phyloP scores from a whole-genome alignment of 192 early-diverging fungal genomes.

The Backusella westeae region DNA sequence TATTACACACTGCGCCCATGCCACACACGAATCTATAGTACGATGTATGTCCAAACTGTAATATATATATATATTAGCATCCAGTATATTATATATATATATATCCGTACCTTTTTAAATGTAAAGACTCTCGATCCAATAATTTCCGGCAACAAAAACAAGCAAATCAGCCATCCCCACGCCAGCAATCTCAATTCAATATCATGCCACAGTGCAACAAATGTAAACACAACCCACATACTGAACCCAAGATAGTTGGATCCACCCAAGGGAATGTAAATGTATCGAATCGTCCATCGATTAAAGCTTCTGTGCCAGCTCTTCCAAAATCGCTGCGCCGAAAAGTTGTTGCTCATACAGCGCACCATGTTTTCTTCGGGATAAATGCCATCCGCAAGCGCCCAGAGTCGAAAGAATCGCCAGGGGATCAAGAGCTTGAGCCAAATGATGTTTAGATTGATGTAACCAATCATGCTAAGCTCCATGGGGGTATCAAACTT shows the following conservation, averaged over 20 bases:
- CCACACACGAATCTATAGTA: slow-evolving; percentile 78
- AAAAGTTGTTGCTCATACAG: slow-evolving; percentile 96
- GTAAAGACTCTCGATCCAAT: slow-evolving; percentile 56
- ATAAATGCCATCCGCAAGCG: slow-evolving; percentile 81
- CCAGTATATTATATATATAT: not conserved
- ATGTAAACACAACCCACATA: slow-evolving; percentile 86
- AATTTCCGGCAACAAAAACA: slow-evolving; percentile 85
- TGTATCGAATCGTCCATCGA: slow-evolving; percentile 67
- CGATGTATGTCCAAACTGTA: slow-evolving; percentile 47
- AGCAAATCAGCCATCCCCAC: slow-evolving; percentile 87
- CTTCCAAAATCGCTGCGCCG: slow-evolving; percentile 88
- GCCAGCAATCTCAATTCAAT: slow-evolving; percentile 76
- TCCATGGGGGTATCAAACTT: slow-evolving; percentile 69
- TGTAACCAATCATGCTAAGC: slow-evolving; percentile 82
- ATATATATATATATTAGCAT: not conserved
- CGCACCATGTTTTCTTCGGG: slow-evolving; percentile 92
- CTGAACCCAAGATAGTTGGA: slow-evolving; percentile 63
- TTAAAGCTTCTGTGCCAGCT: slow-evolving; percentile 95
- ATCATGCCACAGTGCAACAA: slow-evolving; percentile 98
- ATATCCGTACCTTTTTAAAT: slow-evolving; percentile 40
- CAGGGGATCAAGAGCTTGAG: slow-evolving; percentile 93
- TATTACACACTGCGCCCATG: slow-evolving; percentile 76
- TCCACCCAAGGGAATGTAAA: slow-evolving; percentile 90
- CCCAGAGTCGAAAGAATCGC: slow-evolving; percentile 97
- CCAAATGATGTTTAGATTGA: slow-evolving; percentile 90